phyloP scores from a whole-genome alignment of 148 eudicot genomes.

The Linanthus parryae region DNA sequence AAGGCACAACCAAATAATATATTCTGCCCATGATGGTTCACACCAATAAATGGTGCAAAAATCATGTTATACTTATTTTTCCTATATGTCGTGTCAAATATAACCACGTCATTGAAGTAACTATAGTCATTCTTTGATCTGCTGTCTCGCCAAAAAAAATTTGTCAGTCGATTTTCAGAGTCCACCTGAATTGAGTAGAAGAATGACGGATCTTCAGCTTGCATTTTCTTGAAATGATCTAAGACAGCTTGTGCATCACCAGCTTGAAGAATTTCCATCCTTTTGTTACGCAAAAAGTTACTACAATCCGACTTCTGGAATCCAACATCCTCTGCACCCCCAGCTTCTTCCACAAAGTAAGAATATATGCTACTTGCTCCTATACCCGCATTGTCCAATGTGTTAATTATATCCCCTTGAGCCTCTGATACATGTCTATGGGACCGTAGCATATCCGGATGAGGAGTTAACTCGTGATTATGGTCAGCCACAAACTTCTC shows the following conservation, averaged over 20 bases:
- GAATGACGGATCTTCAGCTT: slow-evolving; percentile 5
- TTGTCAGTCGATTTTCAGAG: not conserved
- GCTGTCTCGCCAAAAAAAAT: not conserved
- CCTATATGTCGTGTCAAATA: not conserved
- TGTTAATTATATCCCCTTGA: too few species aligned
- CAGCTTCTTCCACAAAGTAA: too few species aligned
- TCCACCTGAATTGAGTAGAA: slow-evolving; percentile 2
- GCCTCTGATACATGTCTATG: too few species aligned
- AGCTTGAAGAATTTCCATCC: not conserved
- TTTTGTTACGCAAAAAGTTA: too few species aligned
- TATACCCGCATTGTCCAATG: too few species aligned
- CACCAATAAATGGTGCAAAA: not conserved
- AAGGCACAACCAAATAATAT: not conserved
- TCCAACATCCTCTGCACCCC: too few species aligned
- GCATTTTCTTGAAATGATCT: slow-evolving; percentile 3
- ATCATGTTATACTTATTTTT: not conserved
- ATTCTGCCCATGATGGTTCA: not conserved
- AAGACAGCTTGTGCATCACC: not conserved
- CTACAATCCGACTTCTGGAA: too few species aligned
- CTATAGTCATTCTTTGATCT: slow-evolving; percentile 6
- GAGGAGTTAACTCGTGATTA: too few species aligned
- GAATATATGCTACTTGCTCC: too few species aligned
- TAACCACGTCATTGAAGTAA: not conserved
- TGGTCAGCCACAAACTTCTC: too few species aligned
- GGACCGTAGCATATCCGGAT: too few species aligned